Evolutionary conservation across 1,284 basidiomycete genomes (phyloP), one percentile per base, ranked within the genome.

Genomic region (Vanrija pseudolonga): DNA sequence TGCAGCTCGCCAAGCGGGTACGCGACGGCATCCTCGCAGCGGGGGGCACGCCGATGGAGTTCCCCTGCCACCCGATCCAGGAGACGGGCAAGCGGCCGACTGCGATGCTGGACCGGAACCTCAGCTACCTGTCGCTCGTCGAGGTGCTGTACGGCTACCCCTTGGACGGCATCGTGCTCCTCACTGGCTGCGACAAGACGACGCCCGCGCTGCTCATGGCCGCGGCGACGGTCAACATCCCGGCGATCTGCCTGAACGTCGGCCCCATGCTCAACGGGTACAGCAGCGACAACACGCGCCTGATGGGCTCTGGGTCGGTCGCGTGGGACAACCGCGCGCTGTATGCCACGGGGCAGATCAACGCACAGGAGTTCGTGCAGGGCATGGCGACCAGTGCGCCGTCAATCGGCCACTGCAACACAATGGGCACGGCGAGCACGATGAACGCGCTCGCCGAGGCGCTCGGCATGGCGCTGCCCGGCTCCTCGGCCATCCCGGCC

Each of bases 371-470:
- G 57, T 71, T 76, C 56, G 59, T 72, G 45, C 65, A 62, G 51
- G 56, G 71, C 49, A 66, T 75, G 19, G 70, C 65, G 23, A 57
- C 68, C 6, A 72, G 71, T 4, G 73, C 72, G 1, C 71, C 71
- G 18, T 65, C 57, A 41, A 59, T 63, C 12, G 71, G 73, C 3
- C 73, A 75, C 60, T 76, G 74, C 58, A 76, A 76, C 59, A 76
- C 74, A 12, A 71, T 76, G 65, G 74, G 74, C 24, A 72, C 71
- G 3, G 69, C 69, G 15, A 65, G 59, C 61, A 92, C 90, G 2
- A 92, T 93, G 90, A 90, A 89, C 61, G 87, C 87, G 36, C 85
- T 86, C 18, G 82, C 95, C 38, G 93, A 97, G 75, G 91, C 89
- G 1, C 82, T 96, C 59, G 94, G 93, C 32, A 88, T 97, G 83